phyloP scores from a whole-genome alignment of 306 rosid species.

The Alnus glutinosa region DNA sequence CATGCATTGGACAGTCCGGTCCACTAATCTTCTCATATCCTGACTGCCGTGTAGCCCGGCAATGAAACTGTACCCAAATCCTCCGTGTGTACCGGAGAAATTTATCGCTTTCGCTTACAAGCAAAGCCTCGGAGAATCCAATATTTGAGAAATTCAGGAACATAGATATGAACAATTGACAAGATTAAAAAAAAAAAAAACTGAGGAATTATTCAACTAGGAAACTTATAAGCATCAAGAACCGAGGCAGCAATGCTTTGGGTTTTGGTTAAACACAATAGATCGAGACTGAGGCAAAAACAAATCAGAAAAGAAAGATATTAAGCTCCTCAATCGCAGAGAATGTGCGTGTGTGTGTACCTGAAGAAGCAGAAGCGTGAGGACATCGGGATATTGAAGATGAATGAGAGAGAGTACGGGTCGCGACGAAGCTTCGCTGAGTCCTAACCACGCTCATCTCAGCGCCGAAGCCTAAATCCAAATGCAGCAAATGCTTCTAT shows the following conservation, averaged over 20 bases:
- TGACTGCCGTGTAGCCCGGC: slow-evolving; percentile 15
- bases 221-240: neutral
- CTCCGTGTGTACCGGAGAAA: neutral
- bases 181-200: neutral
- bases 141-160: no score
- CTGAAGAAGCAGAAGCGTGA: slow-evolving; percentile 42
- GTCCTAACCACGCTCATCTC: slow-evolving; percentile 44
- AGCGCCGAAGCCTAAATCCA: neutral
- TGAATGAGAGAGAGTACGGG: slow-evolving; percentile 35
- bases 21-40: neutral
- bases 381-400: slow-evolving; percentile 35
- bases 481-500: no score
- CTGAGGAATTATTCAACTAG: neutral
- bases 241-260: neutral
- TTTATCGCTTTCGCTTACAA: neutral
- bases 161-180: neutral
- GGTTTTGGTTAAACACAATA: neutral
- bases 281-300: neutral
- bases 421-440: slow-evolving; percentile 20
- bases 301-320: neutral
- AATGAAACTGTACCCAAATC: neutral
- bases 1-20: neutral
- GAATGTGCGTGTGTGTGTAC: slow-evolving; percentile 24
- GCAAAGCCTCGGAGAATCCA: neutral
- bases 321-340: neutral